Conservation (phyloP, 2,329 filamentous ascomycete species). For the Daldinia sp. region DNA sequence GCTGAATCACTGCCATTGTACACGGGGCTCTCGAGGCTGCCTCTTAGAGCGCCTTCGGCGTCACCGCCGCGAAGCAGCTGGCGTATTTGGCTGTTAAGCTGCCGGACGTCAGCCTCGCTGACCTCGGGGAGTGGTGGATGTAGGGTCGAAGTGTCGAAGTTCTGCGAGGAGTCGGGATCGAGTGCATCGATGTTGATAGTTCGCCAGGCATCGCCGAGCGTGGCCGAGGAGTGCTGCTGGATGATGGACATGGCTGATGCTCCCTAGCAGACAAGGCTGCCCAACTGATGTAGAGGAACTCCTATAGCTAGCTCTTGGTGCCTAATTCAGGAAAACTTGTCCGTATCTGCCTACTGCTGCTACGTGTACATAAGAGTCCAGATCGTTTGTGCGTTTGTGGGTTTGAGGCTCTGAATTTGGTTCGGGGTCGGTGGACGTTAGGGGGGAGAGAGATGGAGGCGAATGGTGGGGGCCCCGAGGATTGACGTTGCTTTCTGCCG, state of each 20-base stretch:
- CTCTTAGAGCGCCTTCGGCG: conserved; percentile 84
- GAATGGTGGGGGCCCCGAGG: conserved; percentile 35
- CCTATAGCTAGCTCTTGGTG: conserved; percentile 15
- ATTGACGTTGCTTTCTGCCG: conserved; percentile 40
- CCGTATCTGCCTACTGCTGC: conserved; percentile 31
- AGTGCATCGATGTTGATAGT: conserved; percentile 95
- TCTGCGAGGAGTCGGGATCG: conserved; percentile 88
- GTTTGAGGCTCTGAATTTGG: conserved; percentile 34
- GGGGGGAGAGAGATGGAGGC: conserved; percentile 9
- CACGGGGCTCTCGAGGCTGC: conserved; percentile 86
- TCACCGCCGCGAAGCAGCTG: conserved; percentile 90
- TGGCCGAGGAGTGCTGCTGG: conserved; percentile 71
- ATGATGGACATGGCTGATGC: conserved; percentile 70
- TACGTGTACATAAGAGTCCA: conserved; percentile 38
- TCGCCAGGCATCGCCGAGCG: conserved; percentile 76
- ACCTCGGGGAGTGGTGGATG: conserved; percentile 81
- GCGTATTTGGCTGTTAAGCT: conserved; percentile 82
- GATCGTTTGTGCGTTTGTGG: conserved; percentile 22
- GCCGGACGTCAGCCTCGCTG: conserved; percentile 81
- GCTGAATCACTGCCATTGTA: conserved; percentile 71
- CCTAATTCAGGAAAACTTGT: conserved; percentile 21
- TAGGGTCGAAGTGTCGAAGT: conserved; percentile 90
- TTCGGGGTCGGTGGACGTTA: conserved; percentile 36
- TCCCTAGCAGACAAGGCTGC: conserved; percentile 29
- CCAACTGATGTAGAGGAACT: conserved; percentile 22